Evolutionary conservation across 768 basidiomycete species (phyloP).

Genomic region (Atractiella rhizophila): DNA sequence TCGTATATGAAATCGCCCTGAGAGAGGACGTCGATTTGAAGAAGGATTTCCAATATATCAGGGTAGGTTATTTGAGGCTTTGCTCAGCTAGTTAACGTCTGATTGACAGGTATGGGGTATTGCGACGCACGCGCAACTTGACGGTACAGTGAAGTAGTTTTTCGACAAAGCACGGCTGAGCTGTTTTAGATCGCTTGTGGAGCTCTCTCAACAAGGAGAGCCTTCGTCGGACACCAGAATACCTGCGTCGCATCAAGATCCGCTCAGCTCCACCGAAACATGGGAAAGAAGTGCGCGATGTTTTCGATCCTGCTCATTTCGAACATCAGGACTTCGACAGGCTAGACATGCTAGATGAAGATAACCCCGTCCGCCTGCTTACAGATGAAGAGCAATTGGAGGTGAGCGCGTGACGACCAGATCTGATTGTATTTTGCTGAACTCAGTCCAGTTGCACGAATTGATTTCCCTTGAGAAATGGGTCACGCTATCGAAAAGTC

Average conservation of each 20-base stretch:
- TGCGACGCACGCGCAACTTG: conserved; percentile 3
- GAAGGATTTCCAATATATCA: not conserved
- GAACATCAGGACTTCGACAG: not conserved
- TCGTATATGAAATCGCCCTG: not conserved
- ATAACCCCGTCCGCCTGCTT: not conserved
- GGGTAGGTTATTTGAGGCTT: not conserved
- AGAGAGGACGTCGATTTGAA: not conserved
- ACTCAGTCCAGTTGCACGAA: conserved; percentile 1
- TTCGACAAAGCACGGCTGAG: not conserved
- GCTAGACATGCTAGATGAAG: not conserved
- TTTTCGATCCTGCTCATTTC: not conserved
- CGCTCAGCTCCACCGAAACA: too few relatives aligned
- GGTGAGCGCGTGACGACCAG: not conserved
- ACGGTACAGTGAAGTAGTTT: not conserved
- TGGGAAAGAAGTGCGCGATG: not conserved
- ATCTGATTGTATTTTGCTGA: not conserved
- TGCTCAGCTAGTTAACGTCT: not conserved
- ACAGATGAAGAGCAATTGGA: not conserved
- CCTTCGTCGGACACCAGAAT: too few relatives aligned
- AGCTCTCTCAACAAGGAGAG: too few relatives aligned
- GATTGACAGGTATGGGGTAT: conserved; percentile 5
- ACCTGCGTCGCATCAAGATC: too few relatives aligned
- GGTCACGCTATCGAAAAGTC: not conserved
- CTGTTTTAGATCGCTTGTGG: too few relatives aligned
- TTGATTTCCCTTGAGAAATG: conserved; percentile 2